A percentile compares a stretch with the other conserved stretches of the same genome.
These are phyloP conservation scores for Cyberlindnera mississippiensis DNA, from an alignment of 805 yeast species.

Conservation along the genomic window DNA sequence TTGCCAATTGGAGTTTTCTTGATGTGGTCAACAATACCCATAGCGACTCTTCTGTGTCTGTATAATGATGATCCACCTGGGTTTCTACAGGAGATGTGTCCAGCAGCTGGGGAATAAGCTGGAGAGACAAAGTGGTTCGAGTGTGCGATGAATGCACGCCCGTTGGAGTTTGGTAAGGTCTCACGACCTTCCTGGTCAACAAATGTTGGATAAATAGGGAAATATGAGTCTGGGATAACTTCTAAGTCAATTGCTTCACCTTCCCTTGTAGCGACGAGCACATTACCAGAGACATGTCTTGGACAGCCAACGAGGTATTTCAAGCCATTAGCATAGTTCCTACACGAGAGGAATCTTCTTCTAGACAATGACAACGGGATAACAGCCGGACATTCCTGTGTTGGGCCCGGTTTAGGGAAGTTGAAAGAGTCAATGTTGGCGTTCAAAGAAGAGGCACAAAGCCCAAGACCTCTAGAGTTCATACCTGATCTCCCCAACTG, in stretches of 20 bases:
- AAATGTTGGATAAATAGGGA: slow-evolving; percentile 13
- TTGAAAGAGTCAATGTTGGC: slow-evolving; percentile 14
- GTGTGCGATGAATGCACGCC: slow-evolving; percentile 15
- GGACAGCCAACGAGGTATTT: slow-evolving; percentile 17
- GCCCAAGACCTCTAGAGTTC: slow-evolving; percentile 16
- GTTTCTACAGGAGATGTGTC: slow-evolving; percentile 14
- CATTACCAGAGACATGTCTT: slow-evolving; percentile 16
- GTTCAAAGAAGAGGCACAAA: slow-evolving; percentile 15
- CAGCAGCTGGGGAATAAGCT: slow-evolving; percentile 14
- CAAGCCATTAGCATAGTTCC: slow-evolving; percentile 14
- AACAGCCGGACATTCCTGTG: slow-evolving; percentile 7
- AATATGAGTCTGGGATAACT: slow-evolving; percentile 14
- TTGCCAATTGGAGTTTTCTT: slow-evolving; percentile 10
- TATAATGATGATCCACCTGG: slow-evolving; percentile 19
- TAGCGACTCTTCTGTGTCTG: slow-evolving; percentile 15
- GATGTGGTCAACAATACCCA: slow-evolving; percentile 11
- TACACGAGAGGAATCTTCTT: slow-evolving; percentile 16
- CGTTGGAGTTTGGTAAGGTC: slow-evolving; percentile 9
- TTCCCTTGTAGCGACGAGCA: slow-evolving; percentile 13
- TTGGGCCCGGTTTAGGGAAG: slow-evolving; percentile 11
- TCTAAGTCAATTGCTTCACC: slow-evolving; percentile 15
- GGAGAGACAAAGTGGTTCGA: slow-evolving; percentile 13
- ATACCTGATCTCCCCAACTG: slow-evolving; percentile 19
- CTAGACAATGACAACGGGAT: slow-evolving; percentile 15
- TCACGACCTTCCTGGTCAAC: slow-evolving; percentile 14